A percentile compares a stretch with the other conserved stretches of the same genome.
phyloP scores from a whole-genome alignment of 2,329 filamentous ascomycete species.

The Aaosphaeria pasadenensis region DNA sequence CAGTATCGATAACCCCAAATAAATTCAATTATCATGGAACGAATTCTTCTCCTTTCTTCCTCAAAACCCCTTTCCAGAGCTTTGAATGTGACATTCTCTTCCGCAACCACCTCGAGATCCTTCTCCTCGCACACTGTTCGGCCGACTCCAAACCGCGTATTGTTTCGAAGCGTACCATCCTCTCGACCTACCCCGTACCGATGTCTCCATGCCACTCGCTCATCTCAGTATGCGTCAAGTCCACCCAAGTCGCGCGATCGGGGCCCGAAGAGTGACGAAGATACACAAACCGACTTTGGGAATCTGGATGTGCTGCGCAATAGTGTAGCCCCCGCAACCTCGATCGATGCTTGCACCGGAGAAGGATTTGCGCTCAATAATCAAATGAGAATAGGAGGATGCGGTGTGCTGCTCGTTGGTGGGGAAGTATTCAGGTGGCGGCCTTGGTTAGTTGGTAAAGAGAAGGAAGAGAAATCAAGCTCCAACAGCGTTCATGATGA shows the following conservation, averaged over 20 bases:
- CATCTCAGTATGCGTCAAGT: constrained; percentile 6
- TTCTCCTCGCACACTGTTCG: too few relatives aligned
- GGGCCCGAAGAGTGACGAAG: constrained; percentile 59
- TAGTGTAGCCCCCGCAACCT: constrained; percentile 73
- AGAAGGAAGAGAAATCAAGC: constrained; percentile 21
- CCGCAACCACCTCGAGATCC: too few relatives aligned
- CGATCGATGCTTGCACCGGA: constrained; percentile 75
- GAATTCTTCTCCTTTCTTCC: too few relatives aligned
- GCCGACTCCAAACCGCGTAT: too few relatives aligned
- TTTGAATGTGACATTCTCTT: too few relatives aligned
- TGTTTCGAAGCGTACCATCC: too few relatives aligned
- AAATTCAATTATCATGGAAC: too few relatives aligned
- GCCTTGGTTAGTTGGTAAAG: constrained; percentile 64
- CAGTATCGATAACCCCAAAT: too few relatives aligned
- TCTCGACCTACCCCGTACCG: background rate
- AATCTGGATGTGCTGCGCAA: constrained; percentile 76
- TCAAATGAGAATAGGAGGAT: constrained; percentile 65
- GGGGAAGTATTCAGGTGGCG: constrained; percentile 88
- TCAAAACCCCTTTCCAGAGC: too few relatives aligned
- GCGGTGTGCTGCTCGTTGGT: constrained; percentile 74
- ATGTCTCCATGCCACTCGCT: background rate
- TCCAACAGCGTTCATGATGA: background rate
- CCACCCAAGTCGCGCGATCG: constrained; percentile 53
- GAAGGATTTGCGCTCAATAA: constrained; percentile 87
- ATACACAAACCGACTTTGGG: constrained; percentile 68